Evolutionary conservation across 179 eudicot species (phyloP).

Genomic region (Gypsophila paniculata): DNA sequence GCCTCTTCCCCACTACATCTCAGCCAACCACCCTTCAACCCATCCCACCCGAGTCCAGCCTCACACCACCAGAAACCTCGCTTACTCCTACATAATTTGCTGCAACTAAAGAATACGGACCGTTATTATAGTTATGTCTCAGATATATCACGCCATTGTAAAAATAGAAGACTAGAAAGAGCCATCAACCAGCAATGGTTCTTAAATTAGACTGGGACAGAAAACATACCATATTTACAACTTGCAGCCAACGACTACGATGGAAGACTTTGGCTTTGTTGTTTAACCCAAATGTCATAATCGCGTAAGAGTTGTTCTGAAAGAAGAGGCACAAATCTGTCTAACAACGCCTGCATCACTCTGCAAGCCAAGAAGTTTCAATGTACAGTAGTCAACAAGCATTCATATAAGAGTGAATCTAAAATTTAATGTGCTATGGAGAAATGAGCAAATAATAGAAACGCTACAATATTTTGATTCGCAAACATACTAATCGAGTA

Average conservation of each 20-base stretch:
- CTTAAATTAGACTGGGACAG: neutral
- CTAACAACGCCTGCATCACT: constrained; percentile 82
- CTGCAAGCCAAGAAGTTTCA: constrained; percentile 36
- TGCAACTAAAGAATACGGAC: too few relatives aligned
- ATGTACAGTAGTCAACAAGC: constrained; percentile 11
- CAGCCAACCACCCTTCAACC: too few relatives aligned
- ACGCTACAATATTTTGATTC: neutral
- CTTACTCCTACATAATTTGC: too few relatives aligned
- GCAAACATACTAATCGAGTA: neutral
- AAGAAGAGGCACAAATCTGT: constrained; percentile 72
- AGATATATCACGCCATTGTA: too few relatives aligned
- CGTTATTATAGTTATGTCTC: too few relatives aligned
- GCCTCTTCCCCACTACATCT: too few relatives aligned
- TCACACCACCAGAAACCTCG: too few relatives aligned
- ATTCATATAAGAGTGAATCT: neutral
- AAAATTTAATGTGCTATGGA: neutral
- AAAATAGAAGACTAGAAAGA: too few relatives aligned
- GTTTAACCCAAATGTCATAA: constrained; percentile 61
- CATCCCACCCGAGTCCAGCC: too few relatives aligned
- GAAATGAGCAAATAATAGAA: neutral
- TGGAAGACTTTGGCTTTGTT: constrained; percentile 28
- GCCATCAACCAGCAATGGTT: too few relatives aligned
- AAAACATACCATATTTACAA: constrained; percentile 20
- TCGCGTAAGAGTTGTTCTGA: constrained; percentile 55
- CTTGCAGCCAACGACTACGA: constrained; percentile 23